Conservation (phyloP, 2,329 filamentous ascomycete genomes). For the Microsporum ferrugineum region DNA sequence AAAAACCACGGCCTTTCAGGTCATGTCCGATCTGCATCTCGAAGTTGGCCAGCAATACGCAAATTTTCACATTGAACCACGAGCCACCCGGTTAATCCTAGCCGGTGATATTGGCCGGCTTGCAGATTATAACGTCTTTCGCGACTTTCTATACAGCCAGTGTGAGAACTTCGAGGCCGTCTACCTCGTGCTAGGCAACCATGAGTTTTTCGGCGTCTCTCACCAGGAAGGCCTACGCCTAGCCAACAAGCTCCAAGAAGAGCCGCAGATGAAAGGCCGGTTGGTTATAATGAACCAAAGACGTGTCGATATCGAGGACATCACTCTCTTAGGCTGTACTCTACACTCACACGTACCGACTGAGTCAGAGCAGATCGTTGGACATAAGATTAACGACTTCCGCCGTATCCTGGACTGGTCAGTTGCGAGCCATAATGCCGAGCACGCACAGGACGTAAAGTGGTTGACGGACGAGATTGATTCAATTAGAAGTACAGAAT, state of each 20-base stretch:
- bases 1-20: conserved; percentile 6
- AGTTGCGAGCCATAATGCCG: conserved; percentile 37
- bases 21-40: conserved; percentile 12
- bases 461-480: conserved; percentile 38
- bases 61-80: conserved; percentile 10
- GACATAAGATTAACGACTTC: conserved; percentile 42
- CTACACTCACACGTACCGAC: conserved; percentile 42
- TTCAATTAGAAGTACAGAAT: conserved; percentile 7
- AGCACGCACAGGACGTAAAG: conserved; percentile 37
- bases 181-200: conserved; percentile 27
- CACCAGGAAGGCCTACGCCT: conserved; percentile 14
- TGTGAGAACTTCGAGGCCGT: conserved; percentile 20
- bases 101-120: conserved; percentile 28
- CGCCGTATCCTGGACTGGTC: conserved; percentile 41
- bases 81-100: conserved; percentile 17
- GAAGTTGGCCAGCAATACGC: conserved; percentile 11
- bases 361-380: conserved; percentile 29
- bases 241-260: conserved; percentile 15
- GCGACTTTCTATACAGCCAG: conserved; percentile 19
- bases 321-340: conserved; percentile 46
- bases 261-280: conserved; percentile 12
- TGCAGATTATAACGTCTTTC: conserved; percentile 16
- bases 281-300: conserved; percentile 17
- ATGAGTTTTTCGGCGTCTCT: conserved; percentile 29
- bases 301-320: conserved; percentile 15